These are phyloP conservation scores for Trichoderma erinaceum DNA, from an alignment of 495 filamentous ascomycete genomes.

Conservation along the genomic window DNA sequence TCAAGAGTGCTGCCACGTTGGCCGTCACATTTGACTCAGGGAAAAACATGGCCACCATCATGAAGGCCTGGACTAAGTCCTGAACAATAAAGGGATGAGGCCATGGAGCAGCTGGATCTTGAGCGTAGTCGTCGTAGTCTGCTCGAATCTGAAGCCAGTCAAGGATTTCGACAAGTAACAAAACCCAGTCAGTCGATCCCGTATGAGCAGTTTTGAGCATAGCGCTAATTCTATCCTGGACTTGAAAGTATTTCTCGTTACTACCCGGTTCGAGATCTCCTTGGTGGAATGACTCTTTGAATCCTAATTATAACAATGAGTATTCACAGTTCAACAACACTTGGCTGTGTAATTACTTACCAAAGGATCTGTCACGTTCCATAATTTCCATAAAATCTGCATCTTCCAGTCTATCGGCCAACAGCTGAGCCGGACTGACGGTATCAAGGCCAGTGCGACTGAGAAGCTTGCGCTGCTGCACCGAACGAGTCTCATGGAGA, in stretches of 20 bases:
- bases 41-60: slow-evolving; percentile 39
- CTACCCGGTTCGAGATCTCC: slow-evolving; percentile 39
- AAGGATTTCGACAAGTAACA: slow-evolving; percentile 29
- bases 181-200: slow-evolving; percentile 25
- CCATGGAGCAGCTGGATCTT: slow-evolving; percentile 22
- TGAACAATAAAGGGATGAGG: slow-evolving; percentile 36
- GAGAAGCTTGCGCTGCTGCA: neutral
- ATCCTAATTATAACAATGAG: slow-evolving; percentile 11
- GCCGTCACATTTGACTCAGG: slow-evolving; percentile 24
- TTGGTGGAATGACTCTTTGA: slow-evolving; percentile 38
- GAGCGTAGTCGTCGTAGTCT: slow-evolving; percentile 24
- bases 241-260: slow-evolving; percentile 30
- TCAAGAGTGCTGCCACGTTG: slow-evolving; percentile 28
- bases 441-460: neutral
- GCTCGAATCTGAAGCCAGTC: slow-evolving; percentile 32
- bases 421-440: neutral
- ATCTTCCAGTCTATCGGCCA: slow-evolving; percentile 10
- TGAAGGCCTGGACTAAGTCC: slow-evolving; percentile 36
- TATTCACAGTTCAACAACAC: neutral
- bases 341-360: slow-evolving; percentile 20
- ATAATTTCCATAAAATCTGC: slow-evolving; percentile 20
- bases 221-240: slow-evolving; percentile 28
- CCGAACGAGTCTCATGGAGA: neutral
- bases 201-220: slow-evolving; percentile 22
- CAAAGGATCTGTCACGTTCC: slow-evolving; percentile 31